phyloP scores from a whole-genome alignment of 352 stramenopile species.

The Phytophthora pini region DNA sequence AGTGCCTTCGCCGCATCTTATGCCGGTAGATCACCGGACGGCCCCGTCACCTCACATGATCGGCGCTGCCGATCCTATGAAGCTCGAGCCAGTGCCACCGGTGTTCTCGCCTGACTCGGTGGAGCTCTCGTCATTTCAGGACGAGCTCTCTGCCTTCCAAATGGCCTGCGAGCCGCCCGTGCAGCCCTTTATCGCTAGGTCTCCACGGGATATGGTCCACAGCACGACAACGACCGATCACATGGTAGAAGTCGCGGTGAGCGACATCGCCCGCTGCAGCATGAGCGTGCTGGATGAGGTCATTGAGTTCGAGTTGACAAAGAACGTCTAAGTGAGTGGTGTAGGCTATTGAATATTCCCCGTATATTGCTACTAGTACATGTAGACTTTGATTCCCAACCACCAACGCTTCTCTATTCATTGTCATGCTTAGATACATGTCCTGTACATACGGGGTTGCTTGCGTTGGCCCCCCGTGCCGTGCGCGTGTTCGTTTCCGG shows the following conservation, averaged over 20 bases:
- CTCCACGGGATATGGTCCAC: conserved; percentile 11
- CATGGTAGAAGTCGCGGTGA: conserved; percentile 20
- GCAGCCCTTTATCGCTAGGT: conserved; percentile 8
- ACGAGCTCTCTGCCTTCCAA: conserved; percentile 35
- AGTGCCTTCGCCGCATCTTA: conserved; percentile 4
- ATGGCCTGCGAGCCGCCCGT: conserved; percentile 19
- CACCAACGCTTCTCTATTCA: background rate
- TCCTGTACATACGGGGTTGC: background rate
- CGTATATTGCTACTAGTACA: conserved; percentile 42
- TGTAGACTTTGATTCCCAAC: conserved; percentile 27
- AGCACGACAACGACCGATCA: background rate
- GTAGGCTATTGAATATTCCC: conserved; percentile 30
- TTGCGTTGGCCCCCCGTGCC: background rate
- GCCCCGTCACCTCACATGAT: conserved; percentile 12
- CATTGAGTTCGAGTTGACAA: conserved; percentile 52
- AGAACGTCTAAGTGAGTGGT: conserved; percentile 32
- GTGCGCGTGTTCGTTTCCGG: conserved; percentile 1
- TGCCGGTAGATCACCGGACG: background rate
- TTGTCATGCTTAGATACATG: conserved; percentile 3
- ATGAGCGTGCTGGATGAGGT: conserved; percentile 53
- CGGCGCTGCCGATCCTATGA: conserved; percentile 7
- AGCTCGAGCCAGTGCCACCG: conserved; percentile 24
- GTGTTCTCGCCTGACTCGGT: conserved; percentile 36
- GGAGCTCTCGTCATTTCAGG: conserved; percentile 35
- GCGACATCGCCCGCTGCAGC: conserved; percentile 40